phyloP scores from a whole-genome alignment of 192 early-diverging fungal genomes.

The Coemansia sp. region DNA sequence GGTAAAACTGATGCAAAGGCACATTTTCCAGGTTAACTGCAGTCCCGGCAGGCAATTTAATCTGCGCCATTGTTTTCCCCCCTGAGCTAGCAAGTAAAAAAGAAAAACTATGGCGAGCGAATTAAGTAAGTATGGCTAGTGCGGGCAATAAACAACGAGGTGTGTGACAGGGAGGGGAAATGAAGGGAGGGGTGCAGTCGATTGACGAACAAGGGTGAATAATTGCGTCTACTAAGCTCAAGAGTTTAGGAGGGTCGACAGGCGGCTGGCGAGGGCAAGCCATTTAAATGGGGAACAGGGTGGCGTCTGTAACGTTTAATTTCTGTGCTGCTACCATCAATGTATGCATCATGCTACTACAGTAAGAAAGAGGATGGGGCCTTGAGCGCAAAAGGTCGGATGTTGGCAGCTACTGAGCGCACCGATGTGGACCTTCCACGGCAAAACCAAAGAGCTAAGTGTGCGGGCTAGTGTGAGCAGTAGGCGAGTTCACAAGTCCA shows the following conservation, averaged over 20 bases:
- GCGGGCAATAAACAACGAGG: not conserved
- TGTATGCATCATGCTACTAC: not conserved
- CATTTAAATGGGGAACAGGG: conserved; percentile 3
- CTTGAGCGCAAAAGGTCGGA: not conserved
- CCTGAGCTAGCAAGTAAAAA: not conserved
- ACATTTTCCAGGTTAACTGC: conserved; percentile 57
- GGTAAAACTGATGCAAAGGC: conserved; percentile 71
- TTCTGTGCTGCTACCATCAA: conserved; percentile 6
- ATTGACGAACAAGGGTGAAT: not conserved
- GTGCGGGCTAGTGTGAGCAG: not conserved
- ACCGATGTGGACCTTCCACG: not conserved
- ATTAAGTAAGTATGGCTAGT: not conserved
- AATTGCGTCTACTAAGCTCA: not conserved
- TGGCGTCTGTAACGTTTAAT: not conserved
- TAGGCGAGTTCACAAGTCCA: conserved; percentile 4
- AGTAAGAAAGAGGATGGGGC: not conserved
- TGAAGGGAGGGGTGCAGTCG: not conserved
- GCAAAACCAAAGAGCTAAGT: not conserved
- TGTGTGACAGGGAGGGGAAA: conserved; percentile 1
- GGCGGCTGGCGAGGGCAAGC: not conserved
- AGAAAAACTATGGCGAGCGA: not conserved
- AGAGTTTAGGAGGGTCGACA: not conserved
- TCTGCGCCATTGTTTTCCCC: conserved; percentile 27
- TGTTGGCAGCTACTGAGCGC: not conserved
- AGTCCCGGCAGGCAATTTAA: conserved; percentile 47